phyloP scores from a whole-genome alignment of 1,284 basidiomycete genomes.

The Vanrija sp. region DNA sequence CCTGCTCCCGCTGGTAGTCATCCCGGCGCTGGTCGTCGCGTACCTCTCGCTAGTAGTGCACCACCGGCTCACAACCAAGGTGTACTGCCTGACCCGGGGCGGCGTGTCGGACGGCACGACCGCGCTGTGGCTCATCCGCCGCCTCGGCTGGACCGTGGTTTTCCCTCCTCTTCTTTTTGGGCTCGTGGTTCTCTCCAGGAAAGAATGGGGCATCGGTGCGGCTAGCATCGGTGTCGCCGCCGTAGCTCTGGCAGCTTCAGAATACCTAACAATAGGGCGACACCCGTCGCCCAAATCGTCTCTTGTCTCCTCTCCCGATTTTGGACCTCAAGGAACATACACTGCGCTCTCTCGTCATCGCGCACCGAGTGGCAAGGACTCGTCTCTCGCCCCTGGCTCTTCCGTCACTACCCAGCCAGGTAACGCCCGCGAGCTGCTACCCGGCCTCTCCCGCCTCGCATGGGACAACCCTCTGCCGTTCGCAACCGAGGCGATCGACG shows the following conservation, averaged over 20 bases:
- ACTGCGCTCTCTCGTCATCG: no score
- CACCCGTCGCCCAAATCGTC: conserved; percentile 3
- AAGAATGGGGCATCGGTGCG: conserved; percentile 66
- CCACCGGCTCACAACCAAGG: conserved; percentile 68
- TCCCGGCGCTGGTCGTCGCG: conserved; percentile 63
- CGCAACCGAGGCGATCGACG: conserved; percentile 54
- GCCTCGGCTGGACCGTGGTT: conserved; percentile 53
- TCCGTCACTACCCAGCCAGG: no score
- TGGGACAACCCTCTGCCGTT: conserved; percentile 9
- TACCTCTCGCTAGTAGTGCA: conserved; percentile 67
- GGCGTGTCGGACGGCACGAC: conserved; percentile 64
- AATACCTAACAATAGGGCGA: conserved; percentile 19
- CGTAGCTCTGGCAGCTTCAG: conserved; percentile 35
- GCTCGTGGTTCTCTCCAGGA: conserved; percentile 62
- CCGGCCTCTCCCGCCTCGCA: conserved; percentile 3
- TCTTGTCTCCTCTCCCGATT: not conserved
- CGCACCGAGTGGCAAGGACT: no score
- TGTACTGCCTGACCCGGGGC: conserved; percentile 64
- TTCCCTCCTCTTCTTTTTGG: conserved; percentile 70
- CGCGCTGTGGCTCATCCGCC: conserved; percentile 68
- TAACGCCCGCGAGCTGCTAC: not conserved
- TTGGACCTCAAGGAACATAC: not conserved
- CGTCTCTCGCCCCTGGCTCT: no score
- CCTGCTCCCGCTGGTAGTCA: conserved; percentile 70
- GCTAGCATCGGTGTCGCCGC: conserved; percentile 58